phyloP scores from a whole-genome alignment of 1,139 yeast genomes.

The Suhomyces taliae region DNA sequence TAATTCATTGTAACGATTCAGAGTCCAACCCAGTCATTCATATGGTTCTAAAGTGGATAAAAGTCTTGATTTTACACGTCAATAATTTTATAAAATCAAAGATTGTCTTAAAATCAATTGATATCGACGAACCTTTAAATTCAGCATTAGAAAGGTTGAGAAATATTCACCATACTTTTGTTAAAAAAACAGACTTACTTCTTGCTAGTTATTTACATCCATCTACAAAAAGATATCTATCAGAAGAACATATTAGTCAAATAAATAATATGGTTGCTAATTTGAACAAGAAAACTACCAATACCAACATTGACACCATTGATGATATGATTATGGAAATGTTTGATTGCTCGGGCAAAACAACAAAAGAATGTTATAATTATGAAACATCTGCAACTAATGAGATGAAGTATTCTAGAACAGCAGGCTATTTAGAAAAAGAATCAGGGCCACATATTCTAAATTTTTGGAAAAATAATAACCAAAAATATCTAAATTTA shows the following conservation, averaged over 20 bases:
- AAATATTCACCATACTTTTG: conserved; percentile 15
- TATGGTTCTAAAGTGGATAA: conserved; percentile 24
- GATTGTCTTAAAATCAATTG: not conserved
- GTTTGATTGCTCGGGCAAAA: conserved; percentile 30
- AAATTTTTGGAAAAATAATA: conserved; percentile 23
- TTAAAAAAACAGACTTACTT: conserved; percentile 19
- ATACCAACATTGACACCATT: conserved; percentile 11
- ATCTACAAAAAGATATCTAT: conserved; percentile 25
- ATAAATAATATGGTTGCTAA: conserved; percentile 2
- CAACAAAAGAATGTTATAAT: conserved; percentile 25
- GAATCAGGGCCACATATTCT: conserved; percentile 19
- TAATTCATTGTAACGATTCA: conserved; percentile 8
- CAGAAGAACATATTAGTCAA: conserved; percentile 18
- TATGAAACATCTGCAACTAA: conserved; percentile 25
- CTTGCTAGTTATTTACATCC: conserved; percentile 29
- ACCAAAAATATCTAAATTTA: conserved; percentile 17
- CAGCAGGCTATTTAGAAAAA: conserved; percentile 12
- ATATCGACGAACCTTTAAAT: conserved; percentile 6
- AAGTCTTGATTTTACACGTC: conserved; percentile 20
- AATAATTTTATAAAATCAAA: conserved; percentile 9
- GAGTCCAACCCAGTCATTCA: conserved; percentile 17
- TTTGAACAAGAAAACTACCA: conserved; percentile 1
- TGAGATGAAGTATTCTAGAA: conserved; percentile 13
- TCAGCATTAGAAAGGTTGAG: conserved; percentile 7
- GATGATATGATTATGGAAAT: conserved; percentile 28